Conservation (phyloP, 2,329 filamentous ascomycete species). For the Colletotrichum tropicicola region DNA sequence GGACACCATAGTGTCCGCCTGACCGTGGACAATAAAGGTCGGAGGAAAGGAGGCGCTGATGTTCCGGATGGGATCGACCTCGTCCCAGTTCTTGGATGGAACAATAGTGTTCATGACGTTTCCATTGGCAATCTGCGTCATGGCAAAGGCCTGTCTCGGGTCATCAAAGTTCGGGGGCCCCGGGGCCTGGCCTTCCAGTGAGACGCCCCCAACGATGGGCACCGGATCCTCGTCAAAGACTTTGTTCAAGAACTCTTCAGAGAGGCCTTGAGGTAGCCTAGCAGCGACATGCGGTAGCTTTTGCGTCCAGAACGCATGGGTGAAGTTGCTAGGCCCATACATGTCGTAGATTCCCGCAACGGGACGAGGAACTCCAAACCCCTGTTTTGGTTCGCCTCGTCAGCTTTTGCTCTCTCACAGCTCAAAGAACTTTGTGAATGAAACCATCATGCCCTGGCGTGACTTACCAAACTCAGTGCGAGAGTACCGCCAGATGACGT, state of each 20-base stretch:
- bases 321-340: slow-evolving; percentile 51
- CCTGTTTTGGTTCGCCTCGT: slow-evolving; percentile 34
- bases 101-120: slow-evolving; percentile 45
- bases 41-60: slow-evolving; percentile 42
- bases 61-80: slow-evolving; percentile 45
- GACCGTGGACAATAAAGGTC: slow-evolving; percentile 52
- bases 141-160: slow-evolving; percentile 47
- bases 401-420: neutral
- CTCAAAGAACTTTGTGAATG: neutral
- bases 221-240: slow-evolving; percentile 46
- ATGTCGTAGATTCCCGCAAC: slow-evolving; percentile 49
- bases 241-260: slow-evolving; percentile 40
- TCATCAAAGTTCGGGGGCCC: slow-evolving; percentile 45
- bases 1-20: slow-evolving; percentile 48
- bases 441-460: no score
- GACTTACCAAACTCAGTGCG: slow-evolving; percentile 45
- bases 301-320: slow-evolving; percentile 45
- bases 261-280: slow-evolving; percentile 37
- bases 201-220: slow-evolving; percentile 47
- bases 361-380: slow-evolving; percentile 44
- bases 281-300: slow-evolving; percentile 40
- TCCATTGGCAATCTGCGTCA: slow-evolving; percentile 50
- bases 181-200: slow-evolving; percentile 48
- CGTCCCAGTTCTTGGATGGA: slow-evolving; percentile 34
- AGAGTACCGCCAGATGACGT: slow-evolving; percentile 46